Conservation (phyloP, 2,329 filamentous ascomycete species). For the Raffaelea deltoideospora region DNA sequence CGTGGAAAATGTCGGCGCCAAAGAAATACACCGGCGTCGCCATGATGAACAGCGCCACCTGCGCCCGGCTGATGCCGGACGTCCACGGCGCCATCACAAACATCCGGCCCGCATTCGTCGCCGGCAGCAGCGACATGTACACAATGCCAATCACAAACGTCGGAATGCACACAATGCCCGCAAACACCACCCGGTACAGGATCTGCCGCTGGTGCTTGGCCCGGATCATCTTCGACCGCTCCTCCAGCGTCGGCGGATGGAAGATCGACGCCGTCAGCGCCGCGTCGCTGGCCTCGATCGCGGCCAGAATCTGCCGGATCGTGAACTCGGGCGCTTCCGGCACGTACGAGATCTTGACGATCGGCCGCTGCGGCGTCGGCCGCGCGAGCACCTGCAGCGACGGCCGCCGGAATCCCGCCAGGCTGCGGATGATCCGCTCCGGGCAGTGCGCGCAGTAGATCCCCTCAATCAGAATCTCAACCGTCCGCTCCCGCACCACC, state of each 20-base stretch:
- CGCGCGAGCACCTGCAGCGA: slow-evolving; percentile 36
- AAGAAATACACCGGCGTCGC: slow-evolving; percentile 80
- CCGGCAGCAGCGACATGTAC: slow-evolving; percentile 69
- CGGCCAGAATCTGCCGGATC: slow-evolving; percentile 55
- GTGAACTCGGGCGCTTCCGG: slow-evolving; percentile 57
- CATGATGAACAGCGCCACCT: slow-evolving; percentile 67
- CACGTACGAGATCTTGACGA: slow-evolving; percentile 55
- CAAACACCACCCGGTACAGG: slow-evolving; percentile 54
- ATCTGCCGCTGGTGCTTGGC: slow-evolving; percentile 53
- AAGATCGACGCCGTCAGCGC: slow-evolving; percentile 55
- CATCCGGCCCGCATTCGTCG: slow-evolving; percentile 38
- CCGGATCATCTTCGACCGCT: slow-evolving; percentile 61
- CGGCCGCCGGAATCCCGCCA: slow-evolving; percentile 35
- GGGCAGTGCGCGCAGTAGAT: slow-evolving; percentile 65
- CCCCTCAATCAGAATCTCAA: slow-evolving; percentile 53
- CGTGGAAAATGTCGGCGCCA: slow-evolving; percentile 73
- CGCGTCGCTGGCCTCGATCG: slow-evolving; percentile 50
- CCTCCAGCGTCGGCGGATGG: slow-evolving; percentile 70
- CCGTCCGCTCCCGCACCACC: slow-evolving; percentile 27
- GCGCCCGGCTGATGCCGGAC: slow-evolving; percentile 58
- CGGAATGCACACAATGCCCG: slow-evolving; percentile 57
- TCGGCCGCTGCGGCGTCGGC: slow-evolving; percentile 45
- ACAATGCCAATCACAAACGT: slow-evolving; percentile 79
- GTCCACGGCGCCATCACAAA: slow-evolving; percentile 59
- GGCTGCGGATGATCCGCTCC: slow-evolving; percentile 34